Evolutionary conservation across 2,329 filamentous ascomycete species (phyloP), one percentile per base, ranked within the genome.

Genomic region (Sporothrix schenckii): DNA sequence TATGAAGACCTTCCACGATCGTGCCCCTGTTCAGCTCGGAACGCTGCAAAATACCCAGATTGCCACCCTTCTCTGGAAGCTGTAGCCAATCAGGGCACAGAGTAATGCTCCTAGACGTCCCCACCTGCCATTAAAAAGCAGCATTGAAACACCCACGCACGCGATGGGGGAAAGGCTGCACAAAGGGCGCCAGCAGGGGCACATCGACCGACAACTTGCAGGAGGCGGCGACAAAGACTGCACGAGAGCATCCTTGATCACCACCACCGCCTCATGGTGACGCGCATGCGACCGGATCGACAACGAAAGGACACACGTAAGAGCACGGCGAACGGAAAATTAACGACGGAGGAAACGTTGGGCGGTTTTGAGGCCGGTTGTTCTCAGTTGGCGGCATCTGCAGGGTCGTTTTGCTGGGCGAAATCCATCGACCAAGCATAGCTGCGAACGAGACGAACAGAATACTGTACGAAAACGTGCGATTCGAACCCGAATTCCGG

Each of bases 71-170:
- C 50, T 39, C 19, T 13, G 6, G 16, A 34, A 44, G 34, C 50
- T 58, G n/a, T 19, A 49, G 44, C 44, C 14, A 49, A 49, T 72
- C 72, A 72, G 70, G 54, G 47, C 14, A 5, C 50, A 27, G 39
- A 21, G 14, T 47, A 30, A 34, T 21, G 24, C 16, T n/a, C 54
- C 49, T 34, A 3, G 7, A 19, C 24, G 27, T 50, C 56, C 21
- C 70, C 70, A 72, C 70, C 10, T 53, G 47, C 58, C 50, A 52
- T 49, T 54, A 67, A 72, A 72, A 71, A 53, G 58, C 60, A 69
- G 60, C 70, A 69, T 68, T 69, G 70, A 69, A 66, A 69, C 66
- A 58, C 34, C 50, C 54, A 65, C 60, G 60, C 60, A 49, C 49
- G 63, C 47, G 13, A 10, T 21, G 44, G n/a, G n/a, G 30, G 49